Percentiles rank a stretch among this genome's conserved stretches.
phyloP scores from a whole-genome alignment of 176 grass and related monocot genomes.

The Aegilops umbellulata region DNA sequence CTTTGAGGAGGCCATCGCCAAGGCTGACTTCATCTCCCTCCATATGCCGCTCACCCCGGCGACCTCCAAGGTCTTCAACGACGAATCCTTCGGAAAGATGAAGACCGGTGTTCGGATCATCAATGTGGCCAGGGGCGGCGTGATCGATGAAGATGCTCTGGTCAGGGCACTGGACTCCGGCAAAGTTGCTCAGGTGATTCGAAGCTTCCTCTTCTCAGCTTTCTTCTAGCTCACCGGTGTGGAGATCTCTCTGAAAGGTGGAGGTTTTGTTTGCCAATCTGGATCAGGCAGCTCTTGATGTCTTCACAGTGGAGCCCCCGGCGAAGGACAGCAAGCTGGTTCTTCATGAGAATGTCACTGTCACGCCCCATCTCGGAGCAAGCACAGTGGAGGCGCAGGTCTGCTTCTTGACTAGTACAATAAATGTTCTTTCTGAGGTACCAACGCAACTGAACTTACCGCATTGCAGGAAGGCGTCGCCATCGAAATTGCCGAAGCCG shows the following conservation, averaged over 20 bases:
- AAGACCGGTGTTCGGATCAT: conserved; percentile 84
- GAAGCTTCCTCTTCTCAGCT: not conserved
- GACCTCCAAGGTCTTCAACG: conserved; percentile 85
- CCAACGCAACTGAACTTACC: conserved; percentile 23
- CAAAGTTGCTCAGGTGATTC: conserved; percentile 84
- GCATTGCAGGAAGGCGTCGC: conserved; percentile 82
- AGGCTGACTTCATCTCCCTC: conserved; percentile 90
- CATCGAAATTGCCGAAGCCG: conserved; percentile 92
- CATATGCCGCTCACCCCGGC: conserved; percentile 85
- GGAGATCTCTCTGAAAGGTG: conserved; percentile 15
- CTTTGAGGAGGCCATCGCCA: conserved; percentile 77
- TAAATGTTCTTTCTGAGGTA: not conserved
- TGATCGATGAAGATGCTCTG: conserved; percentile 91
- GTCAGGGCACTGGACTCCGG: conserved; percentile 83
- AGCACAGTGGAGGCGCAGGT: conserved; percentile 98
- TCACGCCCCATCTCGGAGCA: conserved; percentile 95
- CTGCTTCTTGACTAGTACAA: conserved; percentile 21
- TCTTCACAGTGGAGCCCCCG: conserved; percentile 88
- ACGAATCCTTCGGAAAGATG: conserved; percentile 79
- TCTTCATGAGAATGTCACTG: conserved; percentile 84
- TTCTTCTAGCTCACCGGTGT: not conserved
- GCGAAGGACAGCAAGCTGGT: conserved; percentile 81
- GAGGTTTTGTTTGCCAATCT: conserved; percentile 17
- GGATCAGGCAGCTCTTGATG: conserved; percentile 92
- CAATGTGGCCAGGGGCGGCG: conserved; percentile 96